Evolutionary conservation across 176 grass and related monocot genomes (phyloP).

Genomic region (Alopecurus myosuroides): DNA sequence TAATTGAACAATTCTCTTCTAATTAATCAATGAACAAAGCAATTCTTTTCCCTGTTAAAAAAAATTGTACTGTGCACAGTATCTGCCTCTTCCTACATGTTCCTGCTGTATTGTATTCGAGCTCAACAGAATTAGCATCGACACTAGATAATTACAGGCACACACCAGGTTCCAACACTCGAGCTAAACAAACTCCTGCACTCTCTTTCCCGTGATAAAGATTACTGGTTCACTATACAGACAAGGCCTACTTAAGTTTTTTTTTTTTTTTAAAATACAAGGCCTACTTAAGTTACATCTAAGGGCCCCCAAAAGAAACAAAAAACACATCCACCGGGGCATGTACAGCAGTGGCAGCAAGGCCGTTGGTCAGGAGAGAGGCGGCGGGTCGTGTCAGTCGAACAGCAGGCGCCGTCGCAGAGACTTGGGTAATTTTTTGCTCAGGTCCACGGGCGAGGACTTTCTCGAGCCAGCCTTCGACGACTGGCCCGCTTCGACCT

Average conservation of each 20-base stretch:
- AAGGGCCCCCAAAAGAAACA: background rate
- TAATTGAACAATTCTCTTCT: no score
- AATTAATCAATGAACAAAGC: no score
- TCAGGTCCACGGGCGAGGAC: slow-evolving; percentile 34
- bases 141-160: background rate
- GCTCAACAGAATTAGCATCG: background rate
- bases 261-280: no score
- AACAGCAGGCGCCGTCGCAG: slow-evolving; percentile 62
- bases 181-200: background rate
- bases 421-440: slow-evolving; percentile 47
- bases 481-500: background rate
- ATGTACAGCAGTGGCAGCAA: slow-evolving; percentile 31
- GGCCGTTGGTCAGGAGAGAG: background rate
- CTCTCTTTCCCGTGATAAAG: background rate
- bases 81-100: background rate
- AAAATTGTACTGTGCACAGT: no score
- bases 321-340: background rate
- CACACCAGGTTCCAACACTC: background rate
- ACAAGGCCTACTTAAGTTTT: background rate
- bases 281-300: background rate
- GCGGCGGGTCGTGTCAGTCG: slow-evolving; percentile 10
- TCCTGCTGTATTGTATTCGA: background rate
- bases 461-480: slow-evolving; percentile 32
- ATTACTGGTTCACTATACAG: slow-evolving; percentile 38
- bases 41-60: no score